phyloP scores from a whole-genome alignment of 495 filamentous ascomycete species.

The Aspergillus sclerotioniger region DNA sequence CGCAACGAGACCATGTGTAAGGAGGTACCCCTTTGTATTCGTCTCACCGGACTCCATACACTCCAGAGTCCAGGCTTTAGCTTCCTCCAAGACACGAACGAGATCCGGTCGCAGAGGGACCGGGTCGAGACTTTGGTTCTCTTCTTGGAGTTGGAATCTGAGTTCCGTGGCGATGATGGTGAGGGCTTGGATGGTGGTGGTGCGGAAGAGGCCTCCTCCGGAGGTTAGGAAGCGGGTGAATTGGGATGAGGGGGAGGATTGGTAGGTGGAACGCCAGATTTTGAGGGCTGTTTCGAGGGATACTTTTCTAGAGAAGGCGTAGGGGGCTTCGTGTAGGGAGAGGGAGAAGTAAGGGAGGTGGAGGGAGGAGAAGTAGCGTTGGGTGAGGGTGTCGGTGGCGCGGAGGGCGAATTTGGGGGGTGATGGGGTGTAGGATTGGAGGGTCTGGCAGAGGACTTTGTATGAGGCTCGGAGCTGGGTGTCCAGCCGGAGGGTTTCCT shows the following conservation, averaged over 20 bases:
- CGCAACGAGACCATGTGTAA: conserved; percentile 37
- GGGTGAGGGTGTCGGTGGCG: conserved; percentile 17
- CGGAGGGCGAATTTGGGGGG: conserved; percentile 36
- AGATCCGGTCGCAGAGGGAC: conserved; percentile 46
- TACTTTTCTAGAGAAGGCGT: conserved; percentile 3
- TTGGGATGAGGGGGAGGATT: conserved; percentile 26
- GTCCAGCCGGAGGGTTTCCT: conserved; percentile 38
- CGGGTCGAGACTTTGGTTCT: conserved; percentile 45
- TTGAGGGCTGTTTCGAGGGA: conserved; percentile 25
- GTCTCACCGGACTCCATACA: conserved; percentile 51
- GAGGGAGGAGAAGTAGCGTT: conserved; percentile 7
- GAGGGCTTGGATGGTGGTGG: conserved; percentile 36
- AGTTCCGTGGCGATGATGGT: conserved; percentile 50
- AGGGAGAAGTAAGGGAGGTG: conserved; percentile 6
- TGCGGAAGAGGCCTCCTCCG: conserved; percentile 49
- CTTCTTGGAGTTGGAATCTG: conserved; percentile 47
- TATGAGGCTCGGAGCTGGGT: conserved; percentile 33
- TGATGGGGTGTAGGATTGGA: conserved; percentile 32
- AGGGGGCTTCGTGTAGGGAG: conserved; percentile 1
- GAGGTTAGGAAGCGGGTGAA: conserved; percentile 41
- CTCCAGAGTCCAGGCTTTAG: conserved; percentile 39
- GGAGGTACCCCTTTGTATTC: conserved; percentile 56
- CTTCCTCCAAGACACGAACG: conserved; percentile 44
- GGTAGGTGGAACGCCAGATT: conserved; percentile 44
- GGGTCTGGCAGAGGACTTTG: conserved; percentile 29